Evolutionary conservation across 2,329 filamentous ascomycete genomes (phyloP).

Genomic region (Mariannaea elegans): DNA sequence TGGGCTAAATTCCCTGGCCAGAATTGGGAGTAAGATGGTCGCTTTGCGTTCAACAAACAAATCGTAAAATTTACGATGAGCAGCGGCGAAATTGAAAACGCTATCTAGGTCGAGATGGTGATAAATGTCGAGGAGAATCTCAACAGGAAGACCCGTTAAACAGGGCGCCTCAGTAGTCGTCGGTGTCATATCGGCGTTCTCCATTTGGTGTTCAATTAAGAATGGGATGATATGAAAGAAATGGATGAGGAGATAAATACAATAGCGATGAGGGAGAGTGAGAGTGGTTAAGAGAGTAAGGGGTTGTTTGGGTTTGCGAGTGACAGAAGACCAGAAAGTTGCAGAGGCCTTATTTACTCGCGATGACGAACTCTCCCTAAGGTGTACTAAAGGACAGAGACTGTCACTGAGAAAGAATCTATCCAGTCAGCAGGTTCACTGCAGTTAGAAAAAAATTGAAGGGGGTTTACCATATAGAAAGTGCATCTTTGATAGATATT

Average conservation of each 20-base stretch:
- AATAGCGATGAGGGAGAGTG: background rate
- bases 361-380: constrained; percentile 3
- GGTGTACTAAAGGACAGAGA: constrained; percentile 21
- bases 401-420: constrained; percentile 17
- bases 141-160: constrained; percentile 51
- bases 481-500: constrained; percentile 27
- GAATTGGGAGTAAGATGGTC: constrained; percentile 53
- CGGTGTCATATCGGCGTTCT: constrained; percentile 28
- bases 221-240: background rate
- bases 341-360: constrained; percentile 1
- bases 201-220: background rate
- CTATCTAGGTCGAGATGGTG: constrained; percentile 53
- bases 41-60: constrained; percentile 54
- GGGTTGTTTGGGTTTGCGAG: constrained; percentile 7
- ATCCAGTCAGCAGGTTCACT: constrained; percentile 3
- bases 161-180: constrained; percentile 16
- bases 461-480: constrained; percentile 22
- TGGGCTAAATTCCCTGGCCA: constrained; percentile 54
- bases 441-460: background rate
- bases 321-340: background rate
- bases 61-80: constrained; percentile 48
- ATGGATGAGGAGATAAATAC: background rate
- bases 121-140: constrained; percentile 60
- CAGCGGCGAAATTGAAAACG: constrained; percentile 50
- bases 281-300: background rate